phyloP scores from a whole-genome alignment of 2,329 filamentous ascomycete genomes.

The Knoxdaviesia proteae region DNA sequence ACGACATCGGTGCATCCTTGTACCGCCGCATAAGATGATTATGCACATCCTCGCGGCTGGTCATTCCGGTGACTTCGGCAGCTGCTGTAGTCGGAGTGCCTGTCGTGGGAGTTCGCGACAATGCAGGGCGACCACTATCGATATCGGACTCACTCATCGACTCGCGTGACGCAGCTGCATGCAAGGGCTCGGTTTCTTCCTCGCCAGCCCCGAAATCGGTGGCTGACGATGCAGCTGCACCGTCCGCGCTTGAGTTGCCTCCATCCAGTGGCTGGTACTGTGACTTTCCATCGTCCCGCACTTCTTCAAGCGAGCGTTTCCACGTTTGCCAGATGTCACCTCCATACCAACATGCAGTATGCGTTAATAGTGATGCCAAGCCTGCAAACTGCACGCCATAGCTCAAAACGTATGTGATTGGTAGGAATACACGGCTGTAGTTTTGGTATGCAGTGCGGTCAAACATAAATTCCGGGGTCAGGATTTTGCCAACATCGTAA shows the following conservation, averaged over 20 bases:
- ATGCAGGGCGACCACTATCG: slow-evolving; percentile 9
- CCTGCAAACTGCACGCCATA: slow-evolving; percentile 77
- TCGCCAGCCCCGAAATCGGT: slow-evolving; percentile 3
- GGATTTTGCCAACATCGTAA: slow-evolving; percentile 63
- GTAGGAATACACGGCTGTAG: slow-evolving; percentile 72
- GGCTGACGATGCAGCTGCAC: slow-evolving; percentile 1
- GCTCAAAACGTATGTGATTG: slow-evolving; percentile 71
- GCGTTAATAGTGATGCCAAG: slow-evolving; percentile 56
- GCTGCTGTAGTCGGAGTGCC: slow-evolving; percentile 8
- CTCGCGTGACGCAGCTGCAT: too few relatives aligned
- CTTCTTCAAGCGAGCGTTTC: slow-evolving; percentile 46
- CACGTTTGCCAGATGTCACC: slow-evolving; percentile 63
- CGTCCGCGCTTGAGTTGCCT: slow-evolving; percentile 6
- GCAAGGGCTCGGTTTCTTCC: too few relatives aligned
- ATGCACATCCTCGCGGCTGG: slow-evolving; percentile 62
- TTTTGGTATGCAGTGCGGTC: slow-evolving; percentile 53
- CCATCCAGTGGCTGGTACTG: slow-evolving; percentile 30
- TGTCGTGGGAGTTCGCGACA: slow-evolving; percentile 11
- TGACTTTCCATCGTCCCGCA: slow-evolving; percentile 21
- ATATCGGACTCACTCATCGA: too few relatives aligned
- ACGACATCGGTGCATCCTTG: slow-evolving; percentile 58
- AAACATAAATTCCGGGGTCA: slow-evolving; percentile 60
- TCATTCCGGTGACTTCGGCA: slow-evolving; percentile 24
- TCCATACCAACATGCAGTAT: slow-evolving; percentile 71
- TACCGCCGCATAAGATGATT: slow-evolving; percentile 69